Base-by-base conservation (phyloP, 192 early-diverging fungal species). In the Geranomyces variabilis region DNA sequence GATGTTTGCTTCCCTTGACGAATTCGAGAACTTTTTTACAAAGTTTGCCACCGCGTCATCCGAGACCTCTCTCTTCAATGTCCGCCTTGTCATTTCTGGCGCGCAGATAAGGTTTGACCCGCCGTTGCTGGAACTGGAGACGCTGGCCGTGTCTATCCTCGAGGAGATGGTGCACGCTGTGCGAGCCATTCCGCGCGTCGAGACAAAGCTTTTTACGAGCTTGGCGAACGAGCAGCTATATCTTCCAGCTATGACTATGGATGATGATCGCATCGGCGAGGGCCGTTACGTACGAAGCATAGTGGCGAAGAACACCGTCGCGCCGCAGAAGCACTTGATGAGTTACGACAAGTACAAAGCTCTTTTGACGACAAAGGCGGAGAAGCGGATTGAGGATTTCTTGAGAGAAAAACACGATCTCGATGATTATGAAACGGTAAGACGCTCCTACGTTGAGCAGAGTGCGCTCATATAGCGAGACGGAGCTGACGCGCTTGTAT, bases 351-450 rank as follows among this genome's bases (percentile, higher is more conserved):
- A 87, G 64, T 88, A 87, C 78, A 88, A 88, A 70, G 60, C 78
- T 3, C 68, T 89, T 36, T 67, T 89, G 59, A 89, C 84, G 17
- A 83, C 88, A 29, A 86, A 86, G 71, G 87, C 87, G 4, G 87
- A 89, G 67, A 89, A 89, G 77, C 51, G 80, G 44, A 81, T 89
- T 22, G 87, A 89, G 28, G 87, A 89, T 29, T 89, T 89, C 68
- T 78, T 89, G 75, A 59, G 86, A 17, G 86, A 89, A 65, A 85
- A 83, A 74, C 84, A 88, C 60, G 86, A 86, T 34, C 71, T 88
- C 46, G 87, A 88, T 4, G 87, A 88, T 47, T 88, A 84, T 49
- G 87, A 88, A 64, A 36, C 51, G 46, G 84, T 86, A 51, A 67
- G 77, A 44, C 17, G 14, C 19, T 3, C n/a, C 22, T 22, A 26